Percentiles rank a stretch among this genome's conserved stretches.
These are phyloP conservation scores for Epipyxis sp. DNA, from an alignment of 108 stramenopile species.

Conservation along the genomic window DNA sequence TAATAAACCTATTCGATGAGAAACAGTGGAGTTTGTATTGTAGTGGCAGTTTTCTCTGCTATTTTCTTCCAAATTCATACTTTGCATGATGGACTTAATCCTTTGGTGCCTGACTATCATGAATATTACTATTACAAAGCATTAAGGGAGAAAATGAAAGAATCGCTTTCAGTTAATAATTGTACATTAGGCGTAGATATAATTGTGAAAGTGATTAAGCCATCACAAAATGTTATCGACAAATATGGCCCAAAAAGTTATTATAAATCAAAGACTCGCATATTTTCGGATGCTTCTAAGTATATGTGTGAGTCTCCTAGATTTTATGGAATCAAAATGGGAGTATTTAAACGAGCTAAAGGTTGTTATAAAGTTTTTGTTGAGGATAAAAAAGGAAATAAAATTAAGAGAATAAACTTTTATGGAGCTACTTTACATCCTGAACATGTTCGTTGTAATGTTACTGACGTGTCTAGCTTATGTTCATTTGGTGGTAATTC, in stretches of 20 bases:
- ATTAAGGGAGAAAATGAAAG: background rate
- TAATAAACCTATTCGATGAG: too few relatives aligned
- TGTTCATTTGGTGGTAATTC: background rate
- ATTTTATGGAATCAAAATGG: background rate
- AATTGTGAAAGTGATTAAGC: background rate
- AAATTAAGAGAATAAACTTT: background rate
- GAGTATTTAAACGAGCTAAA: slow-evolving; percentile 11
- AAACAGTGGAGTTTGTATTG: too few relatives aligned
- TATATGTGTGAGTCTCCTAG: background rate
- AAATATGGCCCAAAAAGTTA: background rate
- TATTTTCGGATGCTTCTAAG: background rate
- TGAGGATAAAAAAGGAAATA: background rate
- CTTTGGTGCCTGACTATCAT: background rate
- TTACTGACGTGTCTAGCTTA: background rate
- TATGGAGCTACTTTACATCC: slow-evolving; percentile 19
- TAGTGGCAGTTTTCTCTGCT: too few relatives aligned
- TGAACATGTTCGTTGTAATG: slow-evolving; percentile 6
- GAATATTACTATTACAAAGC: background rate
- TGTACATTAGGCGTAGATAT: slow-evolving; percentile 6
- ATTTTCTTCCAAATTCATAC: too few relatives aligned
- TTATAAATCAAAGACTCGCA: background rate
- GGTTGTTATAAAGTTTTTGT: slow-evolving; percentile 21
- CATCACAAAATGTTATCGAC: background rate
- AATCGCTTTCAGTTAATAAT: background rate
- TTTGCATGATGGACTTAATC: background rate